A percentile compares a stretch with the other conserved stretches of the same genome.
phyloP scores from a whole-genome alignment of 768 basidiomycete species.

The Collybia mongolica region DNA sequence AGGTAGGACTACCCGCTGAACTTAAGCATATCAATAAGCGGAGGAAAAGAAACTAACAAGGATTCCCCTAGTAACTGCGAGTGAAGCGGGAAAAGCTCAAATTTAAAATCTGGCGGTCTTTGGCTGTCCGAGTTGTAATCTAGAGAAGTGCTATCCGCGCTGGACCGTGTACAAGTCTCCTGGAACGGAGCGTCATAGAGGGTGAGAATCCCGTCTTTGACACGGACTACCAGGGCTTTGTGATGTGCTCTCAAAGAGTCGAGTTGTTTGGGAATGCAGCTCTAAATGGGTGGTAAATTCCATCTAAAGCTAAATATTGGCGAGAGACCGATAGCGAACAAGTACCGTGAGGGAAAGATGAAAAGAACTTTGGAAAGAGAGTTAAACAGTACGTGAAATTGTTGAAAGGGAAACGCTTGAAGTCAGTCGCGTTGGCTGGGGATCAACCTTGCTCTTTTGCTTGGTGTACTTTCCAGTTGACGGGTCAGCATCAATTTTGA shows the following conservation, averaged over 20 bases:
- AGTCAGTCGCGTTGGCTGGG: conserved; percentile 60
- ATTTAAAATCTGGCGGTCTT: conserved; percentile 73
- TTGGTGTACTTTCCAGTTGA: conserved; percentile 78
- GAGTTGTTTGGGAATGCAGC: conserved; percentile 40
- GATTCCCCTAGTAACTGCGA: conserved; percentile 88
- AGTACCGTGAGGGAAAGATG: conserved; percentile 83
- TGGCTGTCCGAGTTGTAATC: conserved; percentile 72
- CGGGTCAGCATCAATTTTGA: conserved; percentile 82
- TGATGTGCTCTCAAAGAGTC: conserved; percentile 83
- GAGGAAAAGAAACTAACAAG: conserved; percentile 92
- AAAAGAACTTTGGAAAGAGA: conserved; percentile 82
- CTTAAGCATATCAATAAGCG: conserved; percentile 90
- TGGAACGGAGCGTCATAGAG: conserved; percentile 81
- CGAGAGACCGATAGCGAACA: conserved; percentile 83
- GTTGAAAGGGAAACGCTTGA: conserved; percentile 78
- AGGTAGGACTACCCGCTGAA: conserved; percentile 83
- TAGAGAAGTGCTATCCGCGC: conserved; percentile 73
- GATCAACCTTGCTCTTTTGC: conserved; percentile 54
- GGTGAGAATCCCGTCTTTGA: conserved; percentile 67
- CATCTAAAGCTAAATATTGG: conserved; percentile 83
- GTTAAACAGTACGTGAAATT: conserved; percentile 82
- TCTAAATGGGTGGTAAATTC: conserved; percentile 60
- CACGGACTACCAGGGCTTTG: conserved; percentile 72
- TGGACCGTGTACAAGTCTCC: conserved; percentile 75
- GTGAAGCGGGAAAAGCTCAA: conserved; percentile 85